Percentiles rank a stretch among this genome's conserved stretches.
Evolutionary conservation across 139 green algal species (phyloP).

Genomic region (Spirogloea muscicola): DNA sequence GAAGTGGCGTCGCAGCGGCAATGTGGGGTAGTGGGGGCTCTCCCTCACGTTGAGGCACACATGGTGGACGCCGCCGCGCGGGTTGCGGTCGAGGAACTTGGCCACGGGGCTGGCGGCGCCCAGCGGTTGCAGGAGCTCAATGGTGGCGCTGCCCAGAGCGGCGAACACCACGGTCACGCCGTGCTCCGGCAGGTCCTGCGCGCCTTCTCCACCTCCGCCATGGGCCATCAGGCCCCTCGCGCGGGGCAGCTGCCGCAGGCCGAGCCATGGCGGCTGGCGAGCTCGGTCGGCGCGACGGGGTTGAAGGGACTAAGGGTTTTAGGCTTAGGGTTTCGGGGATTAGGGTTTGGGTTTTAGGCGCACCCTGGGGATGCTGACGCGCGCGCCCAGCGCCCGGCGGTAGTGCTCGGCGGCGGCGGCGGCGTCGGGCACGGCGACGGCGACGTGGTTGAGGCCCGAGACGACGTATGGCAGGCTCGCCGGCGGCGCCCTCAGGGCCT

Average conservation of each 20-base stretch:
- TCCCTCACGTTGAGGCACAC: slow-evolving; percentile 62
- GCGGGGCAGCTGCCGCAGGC: too few species aligned
- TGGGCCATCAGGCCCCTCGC: too few species aligned
- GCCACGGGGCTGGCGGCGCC: too few species aligned
- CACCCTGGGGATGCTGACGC: not conserved
- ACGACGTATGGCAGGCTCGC: slow-evolving; percentile 63
- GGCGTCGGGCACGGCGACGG: slow-evolving; percentile 62
- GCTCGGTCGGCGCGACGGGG: too few species aligned
- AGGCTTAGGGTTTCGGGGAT: not conserved
- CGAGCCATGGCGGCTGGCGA: too few species aligned
- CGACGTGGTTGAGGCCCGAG: slow-evolving; percentile 62
- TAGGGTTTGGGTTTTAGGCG: too few species aligned
- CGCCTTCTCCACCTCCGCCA: too few species aligned
- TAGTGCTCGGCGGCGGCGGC: slow-evolving; percentile 53
- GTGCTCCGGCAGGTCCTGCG: too few species aligned
- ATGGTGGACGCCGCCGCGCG: slow-evolving; percentile 58
- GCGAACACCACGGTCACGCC: slow-evolving; percentile 63
- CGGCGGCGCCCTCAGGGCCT: slow-evolving; percentile 26
- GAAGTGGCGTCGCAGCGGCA: too few species aligned
- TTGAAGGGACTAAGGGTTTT: too few species aligned
- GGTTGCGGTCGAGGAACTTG: slow-evolving; percentile 54
- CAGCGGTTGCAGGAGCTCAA: slow-evolving; percentile 63
- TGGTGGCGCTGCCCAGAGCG: slow-evolving; percentile 58
- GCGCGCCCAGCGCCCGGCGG: slow-evolving; percentile 51
- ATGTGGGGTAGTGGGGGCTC: too few species aligned